These are phyloP conservation scores for Pseudocercospora macadamiae DNA, from an alignment of 2,329 filamentous ascomycete species.

Conservation along the genomic window DNA sequence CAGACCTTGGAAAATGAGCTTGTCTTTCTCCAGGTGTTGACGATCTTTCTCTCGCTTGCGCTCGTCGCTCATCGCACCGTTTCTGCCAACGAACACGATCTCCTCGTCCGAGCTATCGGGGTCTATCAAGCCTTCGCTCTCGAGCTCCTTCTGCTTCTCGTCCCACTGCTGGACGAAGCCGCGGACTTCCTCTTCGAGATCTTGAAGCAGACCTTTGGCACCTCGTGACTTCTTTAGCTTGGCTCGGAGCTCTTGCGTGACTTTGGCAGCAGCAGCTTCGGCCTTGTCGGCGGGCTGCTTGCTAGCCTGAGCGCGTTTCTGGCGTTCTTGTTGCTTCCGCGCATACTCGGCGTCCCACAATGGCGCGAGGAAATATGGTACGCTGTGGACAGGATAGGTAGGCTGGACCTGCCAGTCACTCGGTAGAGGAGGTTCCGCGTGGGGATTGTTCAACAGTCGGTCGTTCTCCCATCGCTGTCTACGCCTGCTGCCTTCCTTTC, in stretches of 20 bases:
- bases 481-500: constrained; percentile 86
- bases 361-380: constrained; percentile 87
- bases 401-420: constrained; percentile 82
- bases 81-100: constrained; percentile 83
- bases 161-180: constrained; percentile 70
- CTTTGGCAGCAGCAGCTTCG: constrained; percentile 51
- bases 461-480: constrained; percentile 96
- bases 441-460: constrained; percentile 81
- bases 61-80: constrained; percentile 65
- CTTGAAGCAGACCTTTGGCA: constrained; percentile 77
- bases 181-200: constrained; percentile 82
- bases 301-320: constrained; percentile 44
- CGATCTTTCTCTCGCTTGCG: constrained; percentile 56
- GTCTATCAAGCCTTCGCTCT: constrained; percentile 49
- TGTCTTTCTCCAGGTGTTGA: constrained; percentile 60
- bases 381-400: constrained; percentile 73
- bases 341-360: constrained; percentile 71
- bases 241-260: constrained; percentile 79
- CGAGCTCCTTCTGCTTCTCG: constrained; percentile 50
- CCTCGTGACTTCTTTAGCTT: constrained; percentile 79
- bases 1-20: constrained; percentile 78
- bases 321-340: constrained; percentile 34
- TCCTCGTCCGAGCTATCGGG: constrained; percentile 73
- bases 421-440: constrained; percentile 78
- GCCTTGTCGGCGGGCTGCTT: constrained; percentile 55